phyloP scores from a whole-genome alignment of 2,329 filamentous ascomycete genomes.

The Hypoxylon sp. region DNA sequence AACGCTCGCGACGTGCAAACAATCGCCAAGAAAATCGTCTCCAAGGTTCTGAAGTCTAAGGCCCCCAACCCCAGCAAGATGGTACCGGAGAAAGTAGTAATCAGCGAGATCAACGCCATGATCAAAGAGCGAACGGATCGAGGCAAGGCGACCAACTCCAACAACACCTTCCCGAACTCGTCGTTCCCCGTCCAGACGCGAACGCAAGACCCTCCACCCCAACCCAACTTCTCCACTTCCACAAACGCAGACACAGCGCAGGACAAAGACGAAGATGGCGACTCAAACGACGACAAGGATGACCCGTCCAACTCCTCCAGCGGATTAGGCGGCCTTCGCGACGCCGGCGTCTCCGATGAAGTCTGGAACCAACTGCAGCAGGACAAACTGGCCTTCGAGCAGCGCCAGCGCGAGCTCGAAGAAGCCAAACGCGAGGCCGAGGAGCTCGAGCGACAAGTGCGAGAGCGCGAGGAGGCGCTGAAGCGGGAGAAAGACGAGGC shows the following conservation, averaged over 20 bases:
- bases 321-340: slow-evolving; percentile 49
- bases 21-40: slow-evolving; percentile 61
- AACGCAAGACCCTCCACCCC: slow-evolving; percentile 1
- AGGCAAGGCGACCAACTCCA: background rate
- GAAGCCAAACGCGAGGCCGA: slow-evolving; percentile 39
- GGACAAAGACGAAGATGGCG: slow-evolving; percentile 14
- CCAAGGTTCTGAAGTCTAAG: slow-evolving; percentile 47
- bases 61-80: slow-evolving; percentile 3
- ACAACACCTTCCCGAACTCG: background rate
- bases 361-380: slow-evolving; percentile 68
- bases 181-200: background rate
- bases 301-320: slow-evolving; percentile 1
- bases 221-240: background rate
- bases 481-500: slow-evolving; percentile 49
- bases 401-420: slow-evolving; percentile 49
- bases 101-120: slow-evolving; percentile 26
- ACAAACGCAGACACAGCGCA: background rate
- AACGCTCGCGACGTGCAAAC: slow-evolving; percentile 70
- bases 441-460: slow-evolving; percentile 27
- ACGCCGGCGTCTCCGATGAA: slow-evolving; percentile 66
- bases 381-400: slow-evolving; percentile 53
- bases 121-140: slow-evolving; percentile 26
- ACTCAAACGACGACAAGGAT: slow-evolving; percentile 20
- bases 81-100: slow-evolving; percentile 23
- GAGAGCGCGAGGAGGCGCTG: slow-evolving; percentile 47